Evolutionary conservation across 2,329 filamentous ascomycete genomes (phyloP), one percentile per base, ranked within the genome.

Genomic region (Aspergillus amoenus): DNA sequence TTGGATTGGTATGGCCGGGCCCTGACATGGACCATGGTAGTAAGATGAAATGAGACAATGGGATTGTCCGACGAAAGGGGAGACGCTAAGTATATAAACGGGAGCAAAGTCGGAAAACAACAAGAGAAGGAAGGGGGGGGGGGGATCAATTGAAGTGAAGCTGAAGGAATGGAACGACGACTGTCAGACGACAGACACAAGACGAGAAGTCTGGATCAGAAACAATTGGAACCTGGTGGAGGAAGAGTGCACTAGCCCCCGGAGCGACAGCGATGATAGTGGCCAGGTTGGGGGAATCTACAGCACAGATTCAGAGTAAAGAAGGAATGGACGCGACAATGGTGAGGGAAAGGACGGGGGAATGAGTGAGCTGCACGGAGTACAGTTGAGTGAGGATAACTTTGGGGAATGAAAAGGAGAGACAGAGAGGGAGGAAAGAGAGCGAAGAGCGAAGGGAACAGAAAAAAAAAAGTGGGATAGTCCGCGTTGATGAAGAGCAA

Each of bases 11-110:
- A 43, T 56, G 49, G 48, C 34, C 22, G 46, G 56, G 56, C 53
- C 45, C 43, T 57, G 34, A 24, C 46, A 37, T 54, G 56, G 58
- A 62, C 51, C 61, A 62, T 64, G 61, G 43, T 64, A 64, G 50
- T 47, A 37, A 24, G 41, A 49, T 50, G 48, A 45, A 21, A 27
- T 18, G 30, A 54, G 43, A 56, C 40, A 52, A 51, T 50, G 43
- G 32, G 37, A 49, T 55, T 50, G 45, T 41, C 50, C 41, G 22
- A 43, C 24, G 48, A 18, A n/a, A 37, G 46, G 32, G 48, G 22
- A 30, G 27, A 17, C 46, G 54, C 55, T 52, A 52, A 49, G 37
- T 48, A 55, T 52, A 52, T 21, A 53, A 41, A 18, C 27, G 46
- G 44, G 22, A 39, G 43, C 18, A 46, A 32, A 48, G 44, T 59